Evolutionary conservation across 306 rosid species (phyloP).

Genomic region (Acacia acuminata): DNA sequence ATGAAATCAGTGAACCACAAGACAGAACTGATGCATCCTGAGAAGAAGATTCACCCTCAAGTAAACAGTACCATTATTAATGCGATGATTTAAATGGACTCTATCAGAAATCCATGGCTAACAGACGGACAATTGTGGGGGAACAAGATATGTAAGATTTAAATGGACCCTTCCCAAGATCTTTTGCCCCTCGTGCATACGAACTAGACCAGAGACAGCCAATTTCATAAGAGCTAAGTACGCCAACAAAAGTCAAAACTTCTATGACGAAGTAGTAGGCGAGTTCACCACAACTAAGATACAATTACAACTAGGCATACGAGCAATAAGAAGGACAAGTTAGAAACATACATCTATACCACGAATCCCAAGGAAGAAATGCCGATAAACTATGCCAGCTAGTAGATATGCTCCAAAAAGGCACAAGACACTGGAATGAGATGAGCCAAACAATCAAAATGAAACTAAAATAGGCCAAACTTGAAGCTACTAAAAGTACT

Average conservation of each 20-base stretch:
- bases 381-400: constrained; percentile 70
- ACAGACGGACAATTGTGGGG: neutral
- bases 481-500: constrained; percentile 19
- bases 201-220: neutral
- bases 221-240: neutral
- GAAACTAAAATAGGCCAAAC: constrained; percentile 32
- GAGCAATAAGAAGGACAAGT: constrained; percentile 24
- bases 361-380: constrained; percentile 57
- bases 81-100: neutral
- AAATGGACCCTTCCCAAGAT: neutral
- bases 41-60: neutral
- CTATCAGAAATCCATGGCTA: neutral
- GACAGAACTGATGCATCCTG: constrained; percentile 7
- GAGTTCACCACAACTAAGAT: constrained; percentile 15
- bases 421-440: constrained; percentile 65
- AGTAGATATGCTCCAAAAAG: constrained; percentile 75
- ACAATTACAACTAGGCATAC: neutral
- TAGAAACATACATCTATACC: constrained; percentile 76
- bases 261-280: constrained; percentile 5
- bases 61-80: neutral
- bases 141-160: constrained; percentile 2
- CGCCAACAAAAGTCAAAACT: neutral
- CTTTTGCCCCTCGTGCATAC: neutral
- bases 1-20: constrained; percentile 11
- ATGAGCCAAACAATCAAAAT: constrained; percentile 29